Evolutionary conservation across 345 rosid genomes (phyloP).

Genomic region (Populus deltoides): DNA sequence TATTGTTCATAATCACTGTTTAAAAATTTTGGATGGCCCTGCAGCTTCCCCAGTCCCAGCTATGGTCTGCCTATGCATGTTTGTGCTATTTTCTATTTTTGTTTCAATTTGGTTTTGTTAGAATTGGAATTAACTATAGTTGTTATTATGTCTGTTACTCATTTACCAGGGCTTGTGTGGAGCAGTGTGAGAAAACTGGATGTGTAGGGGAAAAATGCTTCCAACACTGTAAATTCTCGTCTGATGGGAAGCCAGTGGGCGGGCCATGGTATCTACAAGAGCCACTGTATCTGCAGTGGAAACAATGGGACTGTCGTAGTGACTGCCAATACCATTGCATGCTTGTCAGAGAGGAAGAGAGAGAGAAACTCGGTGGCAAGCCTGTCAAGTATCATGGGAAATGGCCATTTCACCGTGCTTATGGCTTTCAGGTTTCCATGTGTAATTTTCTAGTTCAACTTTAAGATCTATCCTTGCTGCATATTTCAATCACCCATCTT

Average conservation of each 20-base stretch:
- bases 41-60: background rate
- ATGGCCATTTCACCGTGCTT: conserved; percentile 81
- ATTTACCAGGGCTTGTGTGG: conserved; percentile 62
- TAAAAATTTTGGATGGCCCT: no score
- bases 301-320: conserved; percentile 82
- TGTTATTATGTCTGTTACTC: background rate
- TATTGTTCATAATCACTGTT: background rate
- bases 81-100: background rate
- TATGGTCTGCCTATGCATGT: background rate
- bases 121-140: background rate
- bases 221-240: conserved; percentile 80
- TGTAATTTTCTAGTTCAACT: background rate
- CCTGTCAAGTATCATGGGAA: conserved; percentile 86
- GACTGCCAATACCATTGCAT: conserved; percentile 76
- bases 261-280: conserved; percentile 89
- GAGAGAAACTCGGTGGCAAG: conserved; percentile 50
- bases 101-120: background rate
- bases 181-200: conserved; percentile 70
- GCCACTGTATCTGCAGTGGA: conserved; percentile 80
- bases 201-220: conserved; percentile 79
- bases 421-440: conserved; percentile 63
- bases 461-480: conserved; percentile 2
- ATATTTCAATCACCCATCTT: background rate
- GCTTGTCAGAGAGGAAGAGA: conserved; percentile 81
- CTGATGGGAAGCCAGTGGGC: conserved; percentile 76